Base-by-base conservation (phyloP, 1,139 yeast genomes). In the Barnettozyma hawaiiensis region DNA sequence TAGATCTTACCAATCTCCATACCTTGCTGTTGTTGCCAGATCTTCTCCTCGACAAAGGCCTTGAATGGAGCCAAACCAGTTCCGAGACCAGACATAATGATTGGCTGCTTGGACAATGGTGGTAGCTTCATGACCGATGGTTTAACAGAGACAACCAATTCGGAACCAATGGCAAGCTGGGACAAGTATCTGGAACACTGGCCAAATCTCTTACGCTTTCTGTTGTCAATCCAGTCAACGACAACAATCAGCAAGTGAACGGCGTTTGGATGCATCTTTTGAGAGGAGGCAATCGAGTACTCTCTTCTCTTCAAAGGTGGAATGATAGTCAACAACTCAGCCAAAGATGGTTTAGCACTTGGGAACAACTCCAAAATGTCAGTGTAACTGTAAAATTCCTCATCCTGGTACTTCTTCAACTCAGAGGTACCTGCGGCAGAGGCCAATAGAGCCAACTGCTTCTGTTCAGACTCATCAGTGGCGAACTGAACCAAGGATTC, bases 21-120 rank as follows among this genome's bases (percentile, higher is more conserved):
- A 39, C 97, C 97, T 63, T 87, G 95, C 55, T 83, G 76, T 63
- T 81, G 73, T 70, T 92, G 97, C 90, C 95, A 87, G 57, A 85
- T 77, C 71, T 89, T 90, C 67, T 92, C 97, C 67, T 92, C 97
- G 47, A 90, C 76, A 60, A 92, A 89, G 1, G 97, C 98, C 72
- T 92, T 90, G 79, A 92, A 92, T 45, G 98, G 98, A 19, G 98
- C 98, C 57, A 92, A 76, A 50, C 98, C 98, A 45, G 98, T 92
- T 67, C 98, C 98, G 54, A 92, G 75, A 58, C 98, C 98, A 52
- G 96, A 83, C 97, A 92, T 90, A 50, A 92, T 81, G 56, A 92
- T 84, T 24, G 98, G 97, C 62, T 86, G 94, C 37, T 81, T 76
- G 10, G 96, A 75, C 50, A 78, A 73, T 55, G 92, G 85, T 47